These are phyloP conservation scores for Ampelomyces quisqualis DNA, from an alignment of 2,329 filamentous ascomycete genomes.

Conservation along the genomic window DNA sequence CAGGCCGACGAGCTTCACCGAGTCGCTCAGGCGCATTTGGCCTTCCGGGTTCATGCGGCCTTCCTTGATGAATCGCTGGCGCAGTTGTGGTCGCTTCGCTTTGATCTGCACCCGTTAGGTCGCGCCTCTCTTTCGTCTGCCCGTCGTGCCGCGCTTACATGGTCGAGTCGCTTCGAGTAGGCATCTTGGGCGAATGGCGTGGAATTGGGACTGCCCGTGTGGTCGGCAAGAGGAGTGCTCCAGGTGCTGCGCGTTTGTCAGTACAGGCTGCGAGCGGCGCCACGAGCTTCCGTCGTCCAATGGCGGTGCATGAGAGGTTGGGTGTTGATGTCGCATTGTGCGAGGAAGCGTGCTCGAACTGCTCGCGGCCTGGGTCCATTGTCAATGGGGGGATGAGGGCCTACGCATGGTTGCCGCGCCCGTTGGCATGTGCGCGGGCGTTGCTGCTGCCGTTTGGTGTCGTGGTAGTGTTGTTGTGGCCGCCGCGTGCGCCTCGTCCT, in stretches of 20 bases:
- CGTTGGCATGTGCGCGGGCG: conserved; percentile 8
- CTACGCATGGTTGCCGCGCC: conserved; percentile 11
- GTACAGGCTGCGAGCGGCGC: conserved; percentile 26
- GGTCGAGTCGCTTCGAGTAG: conserved; percentile 25
- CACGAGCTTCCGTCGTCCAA: conserved; percentile 8
- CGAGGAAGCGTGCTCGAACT: conserved; percentile 9
- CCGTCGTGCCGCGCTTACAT: conserved; percentile 19
- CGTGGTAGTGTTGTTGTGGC: background rate
- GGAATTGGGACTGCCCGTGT: conserved; percentile 15
- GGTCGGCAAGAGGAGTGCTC: conserved; percentile 4
- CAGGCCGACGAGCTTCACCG: conserved; percentile 62
- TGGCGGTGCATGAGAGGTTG: conserved; percentile 1
- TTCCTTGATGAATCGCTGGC: conserved; percentile 44
- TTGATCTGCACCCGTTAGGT: conserved; percentile 44
- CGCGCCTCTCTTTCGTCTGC: background rate
- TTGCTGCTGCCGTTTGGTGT: conserved; percentile 5
- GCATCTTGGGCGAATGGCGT: conserved; percentile 28
- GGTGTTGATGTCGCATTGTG: conserved; percentile 3
- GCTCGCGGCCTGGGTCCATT: conserved; percentile 13
- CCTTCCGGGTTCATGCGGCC: conserved; percentile 54
- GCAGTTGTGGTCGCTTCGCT: conserved; percentile 27
- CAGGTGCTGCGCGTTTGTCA: conserved; percentile 17
- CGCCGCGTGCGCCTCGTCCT: conserved; percentile 16
- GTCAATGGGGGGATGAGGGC: conserved; percentile 8
- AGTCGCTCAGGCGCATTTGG: conserved; percentile 59